Evolutionary conservation across 805 yeast species (phyloP).

Genomic region (Priceomyces castillae): DNA sequence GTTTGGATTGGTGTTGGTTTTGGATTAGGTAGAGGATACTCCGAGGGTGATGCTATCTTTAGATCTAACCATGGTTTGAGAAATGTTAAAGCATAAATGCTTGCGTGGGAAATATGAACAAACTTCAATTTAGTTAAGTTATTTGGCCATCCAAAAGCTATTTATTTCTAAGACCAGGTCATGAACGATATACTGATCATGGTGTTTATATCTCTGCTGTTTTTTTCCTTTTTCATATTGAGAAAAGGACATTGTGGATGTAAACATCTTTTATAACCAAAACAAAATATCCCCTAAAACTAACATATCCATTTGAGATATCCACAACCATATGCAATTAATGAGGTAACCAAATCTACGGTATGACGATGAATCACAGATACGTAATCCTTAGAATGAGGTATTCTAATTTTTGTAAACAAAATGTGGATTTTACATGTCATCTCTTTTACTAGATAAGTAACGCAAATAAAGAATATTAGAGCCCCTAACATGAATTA

Average conservation of each 20-base stretch:
- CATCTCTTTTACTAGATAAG: background rate
- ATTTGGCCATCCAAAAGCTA: too few relatives aligned
- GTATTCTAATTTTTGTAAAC: background rate
- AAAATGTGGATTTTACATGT: background rate
- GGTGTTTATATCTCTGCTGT: too few relatives aligned
- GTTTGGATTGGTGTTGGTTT: conserved; percentile 97
- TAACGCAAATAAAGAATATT: background rate
- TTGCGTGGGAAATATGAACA: too few relatives aligned
- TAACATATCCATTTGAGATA: background rate
- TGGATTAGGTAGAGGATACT: conserved; percentile 96
- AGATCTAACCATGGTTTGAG: conserved; percentile 77
- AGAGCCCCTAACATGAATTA: background rate
- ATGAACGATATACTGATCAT: too few relatives aligned
- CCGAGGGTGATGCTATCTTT: conserved; percentile 97
- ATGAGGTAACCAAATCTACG: background rate
- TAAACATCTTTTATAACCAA: too few relatives aligned
- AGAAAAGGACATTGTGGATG: too few relatives aligned
- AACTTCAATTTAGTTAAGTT: too few relatives aligned
- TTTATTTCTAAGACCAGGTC: too few relatives aligned
- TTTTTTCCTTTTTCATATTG: too few relatives aligned
- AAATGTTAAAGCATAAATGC: conserved; percentile 62
- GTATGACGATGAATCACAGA: background rate
- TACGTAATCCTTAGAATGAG: background rate
- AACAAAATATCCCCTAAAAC: conserved; percentile 4
- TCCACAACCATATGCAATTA: background rate